Evolutionary conservation across 129 eudicot species (phyloP), one percentile per base, ranked within the genome.

Genomic region (Chrysanthemum seticuspe): DNA sequence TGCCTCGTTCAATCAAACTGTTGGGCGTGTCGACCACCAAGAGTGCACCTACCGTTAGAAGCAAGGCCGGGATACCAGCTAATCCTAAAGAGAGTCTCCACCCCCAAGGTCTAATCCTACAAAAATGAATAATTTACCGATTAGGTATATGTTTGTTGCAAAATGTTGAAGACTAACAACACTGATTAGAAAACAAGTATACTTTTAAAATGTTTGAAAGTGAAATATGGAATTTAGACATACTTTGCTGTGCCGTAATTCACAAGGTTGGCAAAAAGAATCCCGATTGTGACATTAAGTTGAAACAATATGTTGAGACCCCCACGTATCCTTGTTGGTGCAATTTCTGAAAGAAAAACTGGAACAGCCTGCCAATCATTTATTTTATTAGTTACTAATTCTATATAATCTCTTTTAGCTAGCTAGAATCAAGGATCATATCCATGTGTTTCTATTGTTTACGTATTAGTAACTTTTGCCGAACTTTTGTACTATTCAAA

Each of bases 301-400:
- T 95, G 99, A 85, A 95, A 95, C 59, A 95, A 63, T 52, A 95
- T 91, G 84, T 90, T 95, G 5, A 95, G 88, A 12, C 86, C 97
- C 61, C 99, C 99, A 53, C 99, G 89, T 21, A 90, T 88, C 71
- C 89, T 87, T 54, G 97, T 88, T 36, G 99, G 99, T 19, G 99
- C 99, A 19, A 95, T 95, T 80, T 95, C 99, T 45, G 99, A 90
- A 52, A 95, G 80, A 57, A 95, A 90, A 53, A 95, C 76, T 1
- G 99, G 99, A 60, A 95, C 97, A 21, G 99, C 97, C 99, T 95
- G 88, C 66, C 68, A 0, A 49, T 14, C 47, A 40, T 40, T 40
- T 40, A 40, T 40, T 7, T 7, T 40, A 6, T 40, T 40, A 40
- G 47, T 40, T 40, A 40, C 47, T 40, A 40, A 40, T 40, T 40